A percentile compares a stretch with the other conserved stretches of the same genome.
These are phyloP conservation scores for Rutstroemia sp. DNA, from an alignment of 2,329 filamentous ascomycete species.

Conservation along the genomic window DNA sequence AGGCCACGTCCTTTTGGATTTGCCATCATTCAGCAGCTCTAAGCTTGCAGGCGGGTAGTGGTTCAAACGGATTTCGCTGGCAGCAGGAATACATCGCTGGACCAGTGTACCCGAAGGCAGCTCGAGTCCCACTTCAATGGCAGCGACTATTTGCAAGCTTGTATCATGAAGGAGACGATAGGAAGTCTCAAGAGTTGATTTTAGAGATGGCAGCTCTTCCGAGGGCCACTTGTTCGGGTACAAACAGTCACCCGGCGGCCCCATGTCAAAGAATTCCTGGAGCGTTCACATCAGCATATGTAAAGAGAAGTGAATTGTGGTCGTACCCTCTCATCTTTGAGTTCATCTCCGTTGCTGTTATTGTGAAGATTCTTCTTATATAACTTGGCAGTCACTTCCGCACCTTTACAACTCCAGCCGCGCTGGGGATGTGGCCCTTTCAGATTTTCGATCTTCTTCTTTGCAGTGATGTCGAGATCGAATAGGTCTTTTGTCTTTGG, in stretches of 20 bases:
- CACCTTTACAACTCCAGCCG: neutral
- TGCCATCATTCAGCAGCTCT: constrained; percentile 21
- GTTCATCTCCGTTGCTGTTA: neutral
- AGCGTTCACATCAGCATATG: neutral
- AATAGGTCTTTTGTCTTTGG: too few relatives aligned
- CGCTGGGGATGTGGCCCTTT: neutral
- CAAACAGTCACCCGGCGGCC: neutral
- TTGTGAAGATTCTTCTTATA: neutral
- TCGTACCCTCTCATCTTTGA: neutral
- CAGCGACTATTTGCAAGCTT: constrained; percentile 3
- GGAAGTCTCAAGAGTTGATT: constrained; percentile 37
- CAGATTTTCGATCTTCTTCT: too few relatives aligned
- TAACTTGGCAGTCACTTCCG: neutral
- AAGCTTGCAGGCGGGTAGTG: constrained; percentile 33
- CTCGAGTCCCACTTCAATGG: constrained; percentile 4
- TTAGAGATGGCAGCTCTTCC: constrained; percentile 34
- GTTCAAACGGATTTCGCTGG: constrained; percentile 31
- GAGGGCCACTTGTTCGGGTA: neutral
- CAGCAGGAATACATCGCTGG: neutral
- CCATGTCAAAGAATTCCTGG: neutral
- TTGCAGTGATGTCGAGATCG: too few relatives aligned
- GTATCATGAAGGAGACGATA: constrained; percentile 26
- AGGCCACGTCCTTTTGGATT: constrained; percentile 20
- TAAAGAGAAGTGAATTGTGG: neutral
- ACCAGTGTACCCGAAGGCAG: constrained; percentile 2